Percentiles rank a stretch among this genome's conserved stretches.
Evolutionary conservation across 1,284 basidiomycete genomes (phyloP).

Genomic region (Austroboletus olivaceoglutinosus): DNA sequence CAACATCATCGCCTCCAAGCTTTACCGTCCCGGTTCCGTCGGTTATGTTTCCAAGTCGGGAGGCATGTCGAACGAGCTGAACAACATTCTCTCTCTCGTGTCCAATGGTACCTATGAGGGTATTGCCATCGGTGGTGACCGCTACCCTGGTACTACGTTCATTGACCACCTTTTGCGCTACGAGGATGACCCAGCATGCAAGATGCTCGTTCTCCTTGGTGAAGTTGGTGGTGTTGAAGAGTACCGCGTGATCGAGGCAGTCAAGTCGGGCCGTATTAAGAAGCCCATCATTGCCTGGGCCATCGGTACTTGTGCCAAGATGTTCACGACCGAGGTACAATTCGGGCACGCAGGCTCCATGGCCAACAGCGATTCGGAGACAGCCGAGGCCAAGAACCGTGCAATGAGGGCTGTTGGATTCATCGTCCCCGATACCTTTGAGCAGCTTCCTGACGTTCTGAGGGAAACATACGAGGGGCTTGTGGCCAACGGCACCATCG

Average conservation of each 20-base stretch:
- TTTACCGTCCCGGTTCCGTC: slow-evolving; percentile 96
- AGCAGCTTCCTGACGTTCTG: slow-evolving; percentile 87
- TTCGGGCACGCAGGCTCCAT: slow-evolving; percentile 98
- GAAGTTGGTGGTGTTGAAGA: slow-evolving; percentile 99
- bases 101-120: slow-evolving; percentile 99
- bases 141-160: slow-evolving; percentile 98
- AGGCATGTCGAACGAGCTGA: slow-evolving; percentile 99
- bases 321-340: slow-evolving; percentile 99
- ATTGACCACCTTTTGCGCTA: slow-evolving; percentile 98
- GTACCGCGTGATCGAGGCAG: slow-evolving; percentile 98
- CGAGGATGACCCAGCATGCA: slow-evolving; percentile 96
- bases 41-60: slow-evolving; percentile 99
- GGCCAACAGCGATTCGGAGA: slow-evolving; percentile 97
- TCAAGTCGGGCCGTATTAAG: slow-evolving; percentile 91
- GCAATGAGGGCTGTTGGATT: slow-evolving; percentile 96
- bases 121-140: slow-evolving; percentile 99
- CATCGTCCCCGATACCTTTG: slow-evolving; percentile 97
- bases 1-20: slow-evolving; percentile 98
- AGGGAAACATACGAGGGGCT: slow-evolving; percentile 85
- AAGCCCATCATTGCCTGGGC: slow-evolving; percentile 99
- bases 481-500: slow-evolving; percentile 69
- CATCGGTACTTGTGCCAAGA: slow-evolving; percentile 99
- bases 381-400: slow-evolving; percentile 95
- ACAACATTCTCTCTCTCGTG: slow-evolving; percentile 97
- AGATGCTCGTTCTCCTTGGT: slow-evolving; percentile 97